Evolutionary conservation across 2,329 filamentous ascomycete genomes (phyloP).

Genomic region (Penicillium sp.): DNA sequence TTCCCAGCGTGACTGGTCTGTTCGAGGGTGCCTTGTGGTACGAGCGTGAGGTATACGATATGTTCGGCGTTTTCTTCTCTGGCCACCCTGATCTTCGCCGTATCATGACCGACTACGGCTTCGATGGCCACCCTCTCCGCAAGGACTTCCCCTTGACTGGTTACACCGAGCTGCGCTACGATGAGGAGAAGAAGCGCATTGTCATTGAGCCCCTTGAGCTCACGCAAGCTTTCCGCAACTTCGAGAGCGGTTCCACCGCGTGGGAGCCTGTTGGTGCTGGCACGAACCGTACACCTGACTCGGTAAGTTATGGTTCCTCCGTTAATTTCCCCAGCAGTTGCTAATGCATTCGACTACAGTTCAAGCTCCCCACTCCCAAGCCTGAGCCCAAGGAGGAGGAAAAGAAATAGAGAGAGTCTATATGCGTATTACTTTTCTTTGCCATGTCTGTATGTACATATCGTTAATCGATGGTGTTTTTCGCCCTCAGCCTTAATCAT

Average conservation of each 20-base stretch:
- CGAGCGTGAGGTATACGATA: constrained; percentile 93
- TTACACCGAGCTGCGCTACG: constrained; percentile 96
- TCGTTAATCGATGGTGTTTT: constrained; percentile 25
- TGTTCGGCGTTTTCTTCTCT: constrained; percentile 95
- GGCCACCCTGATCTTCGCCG: constrained; percentile 91
- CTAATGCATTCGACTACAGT: constrained; percentile 44
- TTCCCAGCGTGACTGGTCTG: constrained; percentile 78
- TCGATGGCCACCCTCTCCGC: constrained; percentile 92
- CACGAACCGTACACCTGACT: constrained; percentile 70
- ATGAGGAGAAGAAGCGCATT: constrained; percentile 99
- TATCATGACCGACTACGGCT: constrained; percentile 99
- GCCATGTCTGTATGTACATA: constrained; percentile 39
- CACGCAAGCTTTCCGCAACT: constrained; percentile 97
- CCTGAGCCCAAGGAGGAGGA: constrained; percentile 86
- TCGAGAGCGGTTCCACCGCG: constrained; percentile 75
- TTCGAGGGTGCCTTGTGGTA: constrained; percentile 99
- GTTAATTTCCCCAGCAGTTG: not conserved
- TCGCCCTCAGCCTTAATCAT: not conserved
- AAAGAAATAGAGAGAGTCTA: constrained; percentile 67
- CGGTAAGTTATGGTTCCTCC: constrained; percentile 42
- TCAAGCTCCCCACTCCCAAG: constrained; percentile 93
- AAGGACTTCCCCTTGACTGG: constrained; percentile 98
- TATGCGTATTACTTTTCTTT: constrained; percentile 34
- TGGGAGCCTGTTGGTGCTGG: constrained; percentile 69
- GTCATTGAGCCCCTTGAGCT: constrained; percentile 96